A percentile compares a stretch with the other conserved stretches of the same genome.
phyloP scores from a whole-genome alignment of 768 basidiomycete genomes.

The Naganishia antarctica region DNA sequence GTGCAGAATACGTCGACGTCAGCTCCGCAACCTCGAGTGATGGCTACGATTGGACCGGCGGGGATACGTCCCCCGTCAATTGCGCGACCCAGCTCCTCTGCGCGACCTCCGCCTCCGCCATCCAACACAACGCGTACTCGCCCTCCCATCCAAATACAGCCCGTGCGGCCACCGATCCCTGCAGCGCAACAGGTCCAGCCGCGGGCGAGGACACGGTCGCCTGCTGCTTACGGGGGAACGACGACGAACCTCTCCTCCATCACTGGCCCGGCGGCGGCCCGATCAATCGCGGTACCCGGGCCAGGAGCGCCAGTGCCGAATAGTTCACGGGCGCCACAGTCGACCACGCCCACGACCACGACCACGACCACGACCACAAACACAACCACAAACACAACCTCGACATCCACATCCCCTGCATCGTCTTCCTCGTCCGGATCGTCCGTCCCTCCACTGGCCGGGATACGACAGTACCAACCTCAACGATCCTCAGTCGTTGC shows the following conservation, averaged over 20 bases:
- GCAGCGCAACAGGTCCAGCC: not conserved
- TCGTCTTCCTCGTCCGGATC: not conserved
- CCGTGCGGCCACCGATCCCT: too few relatives aligned
- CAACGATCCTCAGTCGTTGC: too few relatives aligned
- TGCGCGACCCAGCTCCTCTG: not conserved
- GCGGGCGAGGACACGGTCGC: slow-evolving; percentile 8
- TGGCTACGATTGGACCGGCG: too few relatives aligned
- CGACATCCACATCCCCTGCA: not conserved
- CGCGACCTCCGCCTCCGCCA: not conserved
- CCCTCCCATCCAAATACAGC: slow-evolving; percentile 12
- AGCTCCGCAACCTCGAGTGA: too few relatives aligned
- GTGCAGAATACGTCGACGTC: too few relatives aligned
- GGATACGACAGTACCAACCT: too few relatives aligned
- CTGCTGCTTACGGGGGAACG: not conserved
- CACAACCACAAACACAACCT: not conserved
- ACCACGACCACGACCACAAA: not conserved
- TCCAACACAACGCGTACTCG: not conserved
- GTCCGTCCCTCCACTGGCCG: not conserved
- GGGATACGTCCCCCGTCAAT: too few relatives aligned
- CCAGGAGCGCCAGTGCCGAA: not conserved
- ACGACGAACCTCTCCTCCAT: too few relatives aligned
- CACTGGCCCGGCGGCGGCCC: too few relatives aligned
- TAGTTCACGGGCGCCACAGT: not conserved
- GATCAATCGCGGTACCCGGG: slow-evolving; percentile 1
- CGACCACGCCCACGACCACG: not conserved